A percentile compares a stretch with the other conserved stretches of the same genome.
phyloP scores from a whole-genome alignment of 2,329 filamentous ascomycete species.

The Alternaria postmessia region DNA sequence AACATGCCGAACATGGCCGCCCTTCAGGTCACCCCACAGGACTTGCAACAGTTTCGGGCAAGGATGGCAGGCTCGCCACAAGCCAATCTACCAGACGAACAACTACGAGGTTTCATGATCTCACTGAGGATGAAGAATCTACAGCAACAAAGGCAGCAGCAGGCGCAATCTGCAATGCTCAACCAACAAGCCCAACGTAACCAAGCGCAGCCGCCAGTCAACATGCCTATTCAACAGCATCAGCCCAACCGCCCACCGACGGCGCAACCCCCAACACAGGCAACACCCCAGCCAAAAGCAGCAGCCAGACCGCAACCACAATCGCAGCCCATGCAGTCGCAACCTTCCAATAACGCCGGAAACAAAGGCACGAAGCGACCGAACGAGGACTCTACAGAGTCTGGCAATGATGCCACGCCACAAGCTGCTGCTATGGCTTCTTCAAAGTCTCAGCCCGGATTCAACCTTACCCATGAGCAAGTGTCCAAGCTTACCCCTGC shows the following conservation, averaged over 20 bases:
- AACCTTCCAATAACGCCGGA: slow-evolving; percentile 22
- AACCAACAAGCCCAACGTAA: slow-evolving; percentile 19
- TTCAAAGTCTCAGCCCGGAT: slow-evolving; percentile 41
- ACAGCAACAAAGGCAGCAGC: slow-evolving; percentile 36
- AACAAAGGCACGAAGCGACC: slow-evolving; percentile 48
- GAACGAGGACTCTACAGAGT: slow-evolving; percentile 54
- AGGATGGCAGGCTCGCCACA: slow-evolving; percentile 36
- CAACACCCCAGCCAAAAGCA: slow-evolving; percentile 35
- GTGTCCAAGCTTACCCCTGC: slow-evolving; percentile 43
- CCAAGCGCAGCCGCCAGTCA: slow-evolving; percentile 16
- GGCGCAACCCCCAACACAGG: slow-evolving; percentile 31
- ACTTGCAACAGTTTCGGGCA: slow-evolving; percentile 51
- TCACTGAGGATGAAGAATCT: slow-evolving; percentile 32
- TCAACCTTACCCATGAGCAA: slow-evolving; percentile 45
- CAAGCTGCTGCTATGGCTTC: slow-evolving; percentile 49
- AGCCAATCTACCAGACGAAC: slow-evolving; percentile 40
- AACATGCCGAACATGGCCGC: slow-evolving; percentile 37
- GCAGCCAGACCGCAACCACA: slow-evolving; percentile 28
- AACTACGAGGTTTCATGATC: slow-evolving; percentile 38
- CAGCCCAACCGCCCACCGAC: slow-evolving; percentile 34
- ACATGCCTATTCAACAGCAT: slow-evolving; percentile 26
- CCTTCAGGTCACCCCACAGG: slow-evolving; percentile 49
- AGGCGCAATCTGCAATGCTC: slow-evolving; percentile 16
- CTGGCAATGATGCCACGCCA: slow-evolving; percentile 42
- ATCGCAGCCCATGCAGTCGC: slow-evolving; percentile 31